These are phyloP conservation scores for Hypoxylon fragiforme DNA, from an alignment of 495 filamentous ascomycete genomes.

Conservation along the genomic window DNA sequence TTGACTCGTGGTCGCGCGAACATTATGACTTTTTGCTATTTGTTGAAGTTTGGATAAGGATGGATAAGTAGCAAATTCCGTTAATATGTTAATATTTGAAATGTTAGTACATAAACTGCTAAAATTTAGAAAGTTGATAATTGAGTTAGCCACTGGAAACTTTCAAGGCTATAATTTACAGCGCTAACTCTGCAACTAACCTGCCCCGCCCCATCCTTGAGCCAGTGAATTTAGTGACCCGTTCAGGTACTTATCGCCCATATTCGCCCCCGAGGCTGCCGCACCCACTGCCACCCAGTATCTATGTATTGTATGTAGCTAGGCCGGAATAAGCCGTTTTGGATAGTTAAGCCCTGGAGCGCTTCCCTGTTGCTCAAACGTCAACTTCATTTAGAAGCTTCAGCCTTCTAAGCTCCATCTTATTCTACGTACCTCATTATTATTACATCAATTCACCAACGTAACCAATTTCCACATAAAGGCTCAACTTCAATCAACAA, in stretches of 20 bases:
- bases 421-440: too few relatives aligned
- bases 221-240: neutral
- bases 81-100: neutral
- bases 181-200: neutral
- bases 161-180: neutral
- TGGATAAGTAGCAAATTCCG: neutral
- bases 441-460: conserved; percentile 12
- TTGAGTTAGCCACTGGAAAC: conserved; percentile 4
- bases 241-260: neutral
- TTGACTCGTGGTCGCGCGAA: conserved; percentile 55
- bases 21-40: conserved; percentile 28
- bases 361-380: neutral
- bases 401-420: too few relatives aligned
- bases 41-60: neutral
- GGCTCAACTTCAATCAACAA: too few relatives aligned
- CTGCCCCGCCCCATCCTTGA: conserved; percentile 3
- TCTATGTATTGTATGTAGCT: too few relatives aligned
- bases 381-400: too few relatives aligned
- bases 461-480: neutral
- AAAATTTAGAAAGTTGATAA: neutral
- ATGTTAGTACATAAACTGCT: neutral
- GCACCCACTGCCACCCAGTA: too few relatives aligned
- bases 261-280: too few relatives aligned
- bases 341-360: too few relatives aligned
- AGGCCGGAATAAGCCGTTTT: conserved; percentile 23